Evolutionary conservation across 192 early-diverging fungal species (phyloP).

Genomic region (Podochytrium sp.): DNA sequence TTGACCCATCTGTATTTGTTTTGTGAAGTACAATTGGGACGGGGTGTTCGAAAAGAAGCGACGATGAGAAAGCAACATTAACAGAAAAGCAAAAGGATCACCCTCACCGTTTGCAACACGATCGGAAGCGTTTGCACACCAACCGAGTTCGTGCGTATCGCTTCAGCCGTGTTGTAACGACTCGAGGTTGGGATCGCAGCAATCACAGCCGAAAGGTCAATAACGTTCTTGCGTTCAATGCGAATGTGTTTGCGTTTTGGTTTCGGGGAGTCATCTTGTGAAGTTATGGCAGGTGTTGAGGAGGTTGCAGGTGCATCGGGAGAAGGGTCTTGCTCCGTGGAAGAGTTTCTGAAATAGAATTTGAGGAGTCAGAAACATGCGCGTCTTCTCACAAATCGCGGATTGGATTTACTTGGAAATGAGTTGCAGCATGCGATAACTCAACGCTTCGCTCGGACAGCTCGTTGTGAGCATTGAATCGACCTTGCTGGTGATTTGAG

Average conservation of each 20-base stretch:
- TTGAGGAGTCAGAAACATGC: neutral
- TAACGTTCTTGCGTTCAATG: conserved; percentile 16
- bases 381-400: neutral
- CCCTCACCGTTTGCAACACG: conserved; percentile 2
- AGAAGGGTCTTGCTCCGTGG: neutral
- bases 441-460: conserved; percentile 17
- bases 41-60: neutral
- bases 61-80: conserved; percentile 32
- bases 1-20: conserved; percentile 34
- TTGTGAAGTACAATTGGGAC: no score
- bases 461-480: conserved; percentile 1
- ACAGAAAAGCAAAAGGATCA: neutral
- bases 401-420: neutral
- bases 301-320: neutral
- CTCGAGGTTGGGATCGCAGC: conserved; percentile 35
- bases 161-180: conserved; percentile 2
- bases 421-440: conserved; percentile 17
- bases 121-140: conserved; percentile 26
- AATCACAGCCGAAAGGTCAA: conserved; percentile 41
- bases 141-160: conserved; percentile 17
- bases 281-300: no score
- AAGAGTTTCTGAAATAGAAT: neutral
- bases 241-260: conserved; percentile 23
- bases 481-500: neutral
- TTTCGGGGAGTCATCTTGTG: neutral